phyloP scores from a whole-genome alignment of 2,329 filamentous ascomycete species.

The Aureobasidium lini region DNA sequence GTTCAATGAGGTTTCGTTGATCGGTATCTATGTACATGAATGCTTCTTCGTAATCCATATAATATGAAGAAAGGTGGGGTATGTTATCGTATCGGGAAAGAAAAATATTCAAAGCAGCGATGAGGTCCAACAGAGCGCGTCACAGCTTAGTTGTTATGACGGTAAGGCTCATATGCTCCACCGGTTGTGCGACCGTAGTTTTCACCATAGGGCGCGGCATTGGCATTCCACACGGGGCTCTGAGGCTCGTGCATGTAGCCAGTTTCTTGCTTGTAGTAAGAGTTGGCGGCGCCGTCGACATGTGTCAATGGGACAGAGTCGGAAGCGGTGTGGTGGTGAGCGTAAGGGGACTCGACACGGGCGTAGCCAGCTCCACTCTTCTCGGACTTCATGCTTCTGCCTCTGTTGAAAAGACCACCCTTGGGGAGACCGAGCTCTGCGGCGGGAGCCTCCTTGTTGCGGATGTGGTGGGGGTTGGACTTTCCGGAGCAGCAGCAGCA shows the following conservation, averaged over 20 bases:
- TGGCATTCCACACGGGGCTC: conserved; percentile 4
- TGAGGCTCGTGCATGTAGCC: conserved; percentile 3
- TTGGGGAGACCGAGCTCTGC: conserved; percentile 26
- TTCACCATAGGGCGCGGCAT: not conserved
- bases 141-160: not conserved
- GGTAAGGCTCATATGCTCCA: conserved; percentile 3
- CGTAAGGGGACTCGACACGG: not conserved
- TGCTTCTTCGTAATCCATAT: too few relatives aligned
- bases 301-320: conserved; percentile 1
- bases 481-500: conserved; percentile 84
- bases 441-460: conserved; percentile 25
- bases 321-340: not conserved
- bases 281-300: not conserved
- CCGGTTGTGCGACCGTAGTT: not conserved
- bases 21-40: too few relatives aligned
- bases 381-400: not conserved
- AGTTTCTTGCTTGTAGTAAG: conserved; percentile 10
- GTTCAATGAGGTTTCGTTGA: too few relatives aligned
- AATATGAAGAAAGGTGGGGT: too few relatives aligned
- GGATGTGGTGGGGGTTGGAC: conserved; percentile 39
- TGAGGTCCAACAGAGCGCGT: not conserved
- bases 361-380: conserved; percentile 2
- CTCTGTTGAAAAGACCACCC: conserved; percentile 16
- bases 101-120: not conserved
- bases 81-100: not conserved